Evolutionary conservation across 2,329 filamentous ascomycete genomes (phyloP), one percentile per base, ranked within the genome.

Genomic region (Periconia macrospinosa): DNA sequence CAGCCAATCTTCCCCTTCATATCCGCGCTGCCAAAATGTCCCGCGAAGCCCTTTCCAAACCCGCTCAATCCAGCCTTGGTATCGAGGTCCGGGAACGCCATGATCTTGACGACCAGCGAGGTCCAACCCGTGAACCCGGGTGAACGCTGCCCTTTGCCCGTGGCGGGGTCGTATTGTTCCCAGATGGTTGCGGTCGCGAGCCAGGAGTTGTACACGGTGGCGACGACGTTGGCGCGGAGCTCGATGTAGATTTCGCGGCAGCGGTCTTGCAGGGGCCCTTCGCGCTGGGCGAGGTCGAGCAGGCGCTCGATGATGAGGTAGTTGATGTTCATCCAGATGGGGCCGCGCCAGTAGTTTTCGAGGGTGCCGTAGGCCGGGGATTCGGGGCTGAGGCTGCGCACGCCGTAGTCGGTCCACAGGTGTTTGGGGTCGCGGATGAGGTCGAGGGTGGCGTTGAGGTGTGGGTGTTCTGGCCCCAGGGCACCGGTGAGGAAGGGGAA

Each of bases 111-210:
- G 49, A 96, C 90, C 72, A 97, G 78, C 72, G 90, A 94, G 30
- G 92, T 97, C 92, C 93, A 97, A 47, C 93, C 92, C 0, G 92
- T 95, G 71, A 97, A 97, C 75, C 96, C 92, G 79, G 96, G 91
- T 6, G 91, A 96, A 49, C 93, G 84, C 79, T 96, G 92, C 19
- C 93, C 92, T 47, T 83, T 82, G 45, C 93, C 92, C 3, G 90
- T 94, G 62, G 96, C 91, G 0, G 92, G 91, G 73, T 95, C 90
- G 75, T 96, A 97, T 77, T 97, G 92, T 76, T 97, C 92, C 92
- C 92, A 97, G 0, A 91, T 91, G 70, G 96, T 97, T n/a, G 92
- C 92, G 0, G 93, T 97, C 69, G 89, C 83, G 68, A 86, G 79
- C 91, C 92, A 97, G 68, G 87, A 87, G 49, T 86, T 83, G 78